phyloP scores from a whole-genome alignment of 1,284 basidiomycete species.

The Trichosporon sp. region DNA sequence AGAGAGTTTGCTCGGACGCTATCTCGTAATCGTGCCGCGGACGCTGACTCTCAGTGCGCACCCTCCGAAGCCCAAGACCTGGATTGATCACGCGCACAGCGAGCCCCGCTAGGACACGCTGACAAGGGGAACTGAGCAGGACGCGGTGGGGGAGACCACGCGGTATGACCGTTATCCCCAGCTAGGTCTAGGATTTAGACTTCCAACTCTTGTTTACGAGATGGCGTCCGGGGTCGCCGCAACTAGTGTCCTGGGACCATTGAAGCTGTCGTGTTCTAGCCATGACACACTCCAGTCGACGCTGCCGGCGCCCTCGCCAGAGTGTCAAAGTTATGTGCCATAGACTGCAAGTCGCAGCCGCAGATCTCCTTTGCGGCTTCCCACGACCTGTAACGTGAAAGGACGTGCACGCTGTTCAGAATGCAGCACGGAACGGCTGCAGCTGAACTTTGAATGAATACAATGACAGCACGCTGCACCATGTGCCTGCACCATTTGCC shows the following conservation, averaged over 20 bases:
- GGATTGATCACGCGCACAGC: conserved; percentile 3
- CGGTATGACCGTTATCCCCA: too few species aligned
- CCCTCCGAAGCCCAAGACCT: conserved; percentile 7
- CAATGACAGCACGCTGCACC: neutral
- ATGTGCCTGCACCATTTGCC: neutral
- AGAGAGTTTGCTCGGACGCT: neutral
- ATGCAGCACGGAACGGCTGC: neutral
- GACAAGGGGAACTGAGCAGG: too few species aligned
- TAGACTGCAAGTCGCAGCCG: neutral
- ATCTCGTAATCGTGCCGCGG: neutral
- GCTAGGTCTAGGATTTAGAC: neutral
- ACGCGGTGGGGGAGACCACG: too few species aligned
- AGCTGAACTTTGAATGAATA: neutral
- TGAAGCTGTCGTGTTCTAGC: too few species aligned
- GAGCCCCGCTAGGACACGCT: neutral
- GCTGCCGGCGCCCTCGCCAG: neutral
- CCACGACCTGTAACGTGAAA: neutral
- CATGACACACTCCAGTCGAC: too few species aligned
- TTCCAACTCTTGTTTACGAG: neutral
- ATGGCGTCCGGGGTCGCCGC: neutral
- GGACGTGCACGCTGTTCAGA: neutral
- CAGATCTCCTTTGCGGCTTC: neutral
- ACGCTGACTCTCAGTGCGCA: conserved; percentile 12
- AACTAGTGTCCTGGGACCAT: neutral
- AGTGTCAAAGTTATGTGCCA: neutral